Conservation (phyloP, 1,139 yeast species). For the Ogataea hybrid region DNA sequence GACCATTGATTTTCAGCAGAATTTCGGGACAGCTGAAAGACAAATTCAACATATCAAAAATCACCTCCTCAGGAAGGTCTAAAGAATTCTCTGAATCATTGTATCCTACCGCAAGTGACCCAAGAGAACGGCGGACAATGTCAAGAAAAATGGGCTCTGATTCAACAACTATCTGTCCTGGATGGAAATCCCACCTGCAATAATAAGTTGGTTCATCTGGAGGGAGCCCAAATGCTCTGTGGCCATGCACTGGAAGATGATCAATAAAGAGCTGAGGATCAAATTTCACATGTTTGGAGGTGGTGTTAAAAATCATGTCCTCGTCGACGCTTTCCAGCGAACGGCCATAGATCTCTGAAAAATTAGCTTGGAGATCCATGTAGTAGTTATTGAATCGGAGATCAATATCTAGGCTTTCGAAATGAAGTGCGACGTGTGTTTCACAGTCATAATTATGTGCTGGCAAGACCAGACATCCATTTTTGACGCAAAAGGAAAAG, state of each 20-base stretch:
- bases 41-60: constrained; percentile 70
- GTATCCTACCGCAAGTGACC: constrained; percentile 60
- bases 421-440: constrained; percentile 60
- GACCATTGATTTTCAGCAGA: constrained; percentile 31
- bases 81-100: constrained; percentile 74
- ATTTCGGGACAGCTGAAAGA: constrained; percentile 43
- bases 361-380: constrained; percentile 75
- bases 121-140: constrained; percentile 42
- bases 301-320: constrained; percentile 23
- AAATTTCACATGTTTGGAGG: constrained; percentile 16
- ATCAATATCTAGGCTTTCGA: constrained; percentile 71
- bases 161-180: constrained; percentile 57
- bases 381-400: constrained; percentile 86
- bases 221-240: constrained; percentile 89
- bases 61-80: constrained; percentile 50
- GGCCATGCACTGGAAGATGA: constrained; percentile 74
- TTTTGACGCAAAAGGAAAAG: constrained; percentile 64
- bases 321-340: constrained; percentile 35
- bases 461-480: constrained; percentile 74
- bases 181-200: constrained; percentile 84
- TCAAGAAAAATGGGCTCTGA: constrained; percentile 50
- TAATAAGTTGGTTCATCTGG: constrained; percentile 85
- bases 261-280: constrained; percentile 54
- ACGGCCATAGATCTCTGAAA: constrained; percentile 45
- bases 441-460: constrained; percentile 60